Base-by-base conservation (phyloP, 495 filamentous ascomycete genomes). In the Jackrogersella multiformis region DNA sequence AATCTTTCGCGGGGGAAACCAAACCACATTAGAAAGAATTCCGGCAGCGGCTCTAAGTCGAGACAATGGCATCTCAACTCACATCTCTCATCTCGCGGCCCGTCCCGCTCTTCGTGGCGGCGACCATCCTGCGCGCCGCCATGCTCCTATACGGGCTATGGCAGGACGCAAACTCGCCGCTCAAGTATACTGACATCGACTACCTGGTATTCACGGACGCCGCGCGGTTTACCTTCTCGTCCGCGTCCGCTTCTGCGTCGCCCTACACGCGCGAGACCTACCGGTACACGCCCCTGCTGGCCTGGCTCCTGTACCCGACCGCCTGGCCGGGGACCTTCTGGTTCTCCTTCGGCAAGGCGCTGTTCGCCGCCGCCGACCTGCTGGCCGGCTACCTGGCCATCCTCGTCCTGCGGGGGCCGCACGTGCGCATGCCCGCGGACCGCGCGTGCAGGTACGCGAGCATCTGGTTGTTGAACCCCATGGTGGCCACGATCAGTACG, bases 171-270 rank as follows among this genome's bases (percentile, higher is more conserved):
- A 83, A 92, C 79, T 95, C 93, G 8, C 84, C 93, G 2, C 78
- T 99, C 69, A 97, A 97, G 78, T 99, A 97, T 83, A 99, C 96
- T 54, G 95, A 99, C 78, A 97, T 99, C 73, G 95, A 99, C 84
- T 99, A 99, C 82, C 88, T 91, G 69, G 95, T 99, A 63, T 99
- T 99, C 83, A 98, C 96, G n/a, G 93, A 97, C 75, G 95, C 95
- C 8, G 86, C 96, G 6, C 91, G 90, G 62, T 94, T 89, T 74
- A 84, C 92, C 39, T 75, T 74, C 53, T 24, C 63, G 8, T 54
- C 68, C 8, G 20, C 46, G 2, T 74, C 78, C 4, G 62, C 73
- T 34, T 74, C 78, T 2, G 62, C 73, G 34, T 91, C 91, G 1
- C 95, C 95, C 0, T 99, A 99, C 76, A 79, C 83, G 20, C 86